Percentiles rank a stretch among this genome's conserved stretches.
Evolutionary conservation across 1,139 yeast species (phyloP).

Genomic region (Pneumocystis canis): DNA sequence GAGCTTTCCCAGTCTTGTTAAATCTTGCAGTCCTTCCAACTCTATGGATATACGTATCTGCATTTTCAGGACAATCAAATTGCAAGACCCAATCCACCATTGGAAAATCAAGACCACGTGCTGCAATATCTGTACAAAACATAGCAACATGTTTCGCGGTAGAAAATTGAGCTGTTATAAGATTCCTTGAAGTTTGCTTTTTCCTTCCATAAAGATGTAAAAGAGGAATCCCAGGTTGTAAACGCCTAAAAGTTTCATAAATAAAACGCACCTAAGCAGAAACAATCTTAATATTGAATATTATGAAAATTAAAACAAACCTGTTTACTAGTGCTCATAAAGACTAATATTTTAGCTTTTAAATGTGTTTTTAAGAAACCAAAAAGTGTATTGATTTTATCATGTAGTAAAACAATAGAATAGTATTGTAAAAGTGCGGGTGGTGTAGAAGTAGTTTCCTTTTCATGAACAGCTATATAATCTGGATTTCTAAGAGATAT

Average conservation of each 20-base stretch:
- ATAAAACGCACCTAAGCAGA: constrained; percentile 53
- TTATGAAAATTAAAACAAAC: not conserved
- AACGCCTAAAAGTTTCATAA: constrained; percentile 74
- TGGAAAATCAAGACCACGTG: constrained; percentile 94
- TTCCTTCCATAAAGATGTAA: constrained; percentile 90
- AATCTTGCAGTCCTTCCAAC: constrained; percentile 95
- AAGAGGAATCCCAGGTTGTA: constrained; percentile 92
- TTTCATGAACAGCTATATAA: constrained; percentile 40
- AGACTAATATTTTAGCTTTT: constrained; percentile 71
- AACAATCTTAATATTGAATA: not conserved
- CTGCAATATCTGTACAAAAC: constrained; percentile 92
- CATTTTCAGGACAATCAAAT: constrained; percentile 91
- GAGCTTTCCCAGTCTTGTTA: constrained; percentile 75
- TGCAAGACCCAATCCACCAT: constrained; percentile 96
- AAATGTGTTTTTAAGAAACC: constrained; percentile 82
- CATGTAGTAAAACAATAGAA: constrained; percentile 53
- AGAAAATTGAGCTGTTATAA: constrained; percentile 72
- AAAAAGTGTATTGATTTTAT: constrained; percentile 74
- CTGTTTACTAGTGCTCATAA: constrained; percentile 83
- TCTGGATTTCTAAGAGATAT: constrained; percentile 61
- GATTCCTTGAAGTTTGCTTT: constrained; percentile 84
- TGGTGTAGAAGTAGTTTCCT: constrained; percentile 54
- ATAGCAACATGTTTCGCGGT: constrained; percentile 77
- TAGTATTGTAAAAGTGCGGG: constrained; percentile 73
- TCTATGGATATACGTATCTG: constrained; percentile 87